Conservation (phyloP, 768 basidiomycete genomes). For the Leucosporidium yakuticum region DNA sequence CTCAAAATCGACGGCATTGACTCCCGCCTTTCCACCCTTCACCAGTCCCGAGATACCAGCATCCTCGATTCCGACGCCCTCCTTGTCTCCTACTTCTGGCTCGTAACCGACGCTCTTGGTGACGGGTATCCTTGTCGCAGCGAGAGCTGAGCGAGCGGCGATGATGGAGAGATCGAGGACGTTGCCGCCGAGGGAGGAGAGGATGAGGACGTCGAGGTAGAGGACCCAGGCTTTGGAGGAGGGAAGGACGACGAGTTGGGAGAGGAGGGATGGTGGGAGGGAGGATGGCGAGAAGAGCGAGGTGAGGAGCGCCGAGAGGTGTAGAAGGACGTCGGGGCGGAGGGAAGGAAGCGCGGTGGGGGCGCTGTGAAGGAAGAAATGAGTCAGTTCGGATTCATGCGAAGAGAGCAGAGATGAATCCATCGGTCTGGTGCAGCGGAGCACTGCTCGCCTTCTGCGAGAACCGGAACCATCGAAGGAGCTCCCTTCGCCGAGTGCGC, state of each 20-base stretch:
- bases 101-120: constrained; percentile 68
- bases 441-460: no score
- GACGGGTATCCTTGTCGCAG: constrained; percentile 71
- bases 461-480: no score
- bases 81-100: constrained; percentile 43
- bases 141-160: constrained; percentile 69
- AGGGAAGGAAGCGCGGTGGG: constrained; percentile 71
- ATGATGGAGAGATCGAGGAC: constrained; percentile 67
- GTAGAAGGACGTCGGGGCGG: constrained; percentile 54
- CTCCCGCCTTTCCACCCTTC: constrained; percentile 49
- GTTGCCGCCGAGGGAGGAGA: constrained; percentile 47
- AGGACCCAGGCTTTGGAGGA: constrained; percentile 68
- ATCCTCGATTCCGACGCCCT: constrained; percentile 33
- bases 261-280: constrained; percentile 47
- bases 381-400: neutral
- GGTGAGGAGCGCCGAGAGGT: constrained; percentile 29
- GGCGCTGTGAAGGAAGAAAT: constrained; percentile 40
- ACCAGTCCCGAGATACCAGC: constrained; percentile 58
- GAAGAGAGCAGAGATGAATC: no score
- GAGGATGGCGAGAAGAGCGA: constrained; percentile 53
- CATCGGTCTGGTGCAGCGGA: no score
- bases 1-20: constrained; percentile 68
- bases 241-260: constrained; percentile 56
- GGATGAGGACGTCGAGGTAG: constrained; percentile 65
- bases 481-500: neutral